Evolutionary conservation across 176 grass and related monocot species (phyloP).

Genomic region (Hordeum marinum): DNA sequence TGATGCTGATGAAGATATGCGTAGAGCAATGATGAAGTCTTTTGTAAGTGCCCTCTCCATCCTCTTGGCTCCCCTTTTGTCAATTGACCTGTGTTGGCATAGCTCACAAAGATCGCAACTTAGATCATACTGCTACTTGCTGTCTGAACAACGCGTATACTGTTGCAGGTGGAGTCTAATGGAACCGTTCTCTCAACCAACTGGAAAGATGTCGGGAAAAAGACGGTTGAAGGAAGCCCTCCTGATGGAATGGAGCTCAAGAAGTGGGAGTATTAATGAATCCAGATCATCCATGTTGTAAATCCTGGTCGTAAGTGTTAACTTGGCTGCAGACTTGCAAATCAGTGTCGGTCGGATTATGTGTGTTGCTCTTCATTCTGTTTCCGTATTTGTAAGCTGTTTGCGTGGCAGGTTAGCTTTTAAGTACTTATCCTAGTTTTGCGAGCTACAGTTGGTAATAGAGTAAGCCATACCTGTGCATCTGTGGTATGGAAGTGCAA

Average conservation of each 20-base stretch:
- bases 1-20: slow-evolving; percentile 80
- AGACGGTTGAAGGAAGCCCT: slow-evolving; percentile 57
- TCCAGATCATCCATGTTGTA: slow-evolving; percentile 28
- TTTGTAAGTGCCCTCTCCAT: slow-evolving; percentile 50
- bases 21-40: slow-evolving; percentile 83
- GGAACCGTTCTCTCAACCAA: slow-evolving; percentile 86
- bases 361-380: neutral
- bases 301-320: slow-evolving; percentile 13
- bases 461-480: slow-evolving; percentile 4
- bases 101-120: neutral
- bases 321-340: slow-evolving; percentile 13
- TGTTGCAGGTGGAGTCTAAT: slow-evolving; percentile 79
- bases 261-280: slow-evolving; percentile 66
- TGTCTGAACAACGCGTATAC: neutral
- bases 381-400: slow-evolving; percentile 32
- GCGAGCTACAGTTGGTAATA: neutral
- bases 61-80: neutral
- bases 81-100: neutral
- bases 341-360: slow-evolving; percentile 12
- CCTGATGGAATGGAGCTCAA: slow-evolving; percentile 84
- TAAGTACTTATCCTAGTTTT: slow-evolving; percentile 23
- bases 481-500: neutral
- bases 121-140: neutral
- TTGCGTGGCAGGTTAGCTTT: slow-evolving; percentile 22
- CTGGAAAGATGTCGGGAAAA: slow-evolving; percentile 77